Evolutionary conservation across 2,329 filamentous ascomycete species (phyloP), one percentile per base, ranked within the genome.

Genomic region (Sporothrix dimorphospora): DNA sequence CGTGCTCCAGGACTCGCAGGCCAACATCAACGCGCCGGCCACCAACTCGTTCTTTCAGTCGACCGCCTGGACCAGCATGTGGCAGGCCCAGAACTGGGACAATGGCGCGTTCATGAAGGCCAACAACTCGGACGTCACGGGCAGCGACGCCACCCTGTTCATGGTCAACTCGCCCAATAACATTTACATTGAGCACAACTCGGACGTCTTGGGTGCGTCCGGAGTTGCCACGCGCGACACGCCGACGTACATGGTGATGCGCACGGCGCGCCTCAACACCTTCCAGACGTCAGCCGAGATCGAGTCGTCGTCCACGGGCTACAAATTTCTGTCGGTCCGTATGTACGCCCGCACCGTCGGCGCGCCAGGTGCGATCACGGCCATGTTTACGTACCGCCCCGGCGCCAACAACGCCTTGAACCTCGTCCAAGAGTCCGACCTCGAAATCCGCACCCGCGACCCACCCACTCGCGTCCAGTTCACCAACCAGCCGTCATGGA

Each of bases 401-500:
- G 76, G 74, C n/a, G 73, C 75, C n/a, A 67, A 72, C 73, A 71
- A 75, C 27, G 72, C 74, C 19, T 68, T 75, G 2, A 51, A 55
- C 5, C 69, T 74, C 5, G 77, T 80, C 14, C 78, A 81, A 70
- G 81, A 82, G 73, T 77, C 80, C 7, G 81, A 82, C 70, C 78
- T 84, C 30, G 82, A 84, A 76, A 79, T 84, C 73, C 79, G 81
- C 24, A 84, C 82, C 4, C 75, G 73, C 12, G 81, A 83, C 71
- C 80, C 81, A 14, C 72, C 73, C 6, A 76, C 75, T 42, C 78
- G 77, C 69, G 80, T 83, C 30, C 80, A 82, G 73, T 87, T 86
- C 77, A 87, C 85, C 1, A 88, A 87, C 76, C 86, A 88, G 77
- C 85, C 85, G 1, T 77, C 82, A 1, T 82, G 82, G 72, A 82